Conservation (phyloP, 2,329 filamentous ascomycete species). For the Fusarium zealandicum region DNA sequence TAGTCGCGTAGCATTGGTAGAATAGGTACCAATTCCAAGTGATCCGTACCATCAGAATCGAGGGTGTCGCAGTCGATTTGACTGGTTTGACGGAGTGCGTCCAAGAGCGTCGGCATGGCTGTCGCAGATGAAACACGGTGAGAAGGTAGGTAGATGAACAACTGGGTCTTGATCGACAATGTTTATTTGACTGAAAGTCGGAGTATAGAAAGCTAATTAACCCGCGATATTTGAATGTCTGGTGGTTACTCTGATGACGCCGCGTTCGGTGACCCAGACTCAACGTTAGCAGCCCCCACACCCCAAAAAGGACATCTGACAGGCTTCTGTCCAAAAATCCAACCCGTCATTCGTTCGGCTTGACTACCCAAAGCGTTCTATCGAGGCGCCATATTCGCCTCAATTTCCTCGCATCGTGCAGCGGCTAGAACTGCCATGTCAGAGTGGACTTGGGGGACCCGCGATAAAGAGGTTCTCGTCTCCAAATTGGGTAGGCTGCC, state of each 20-base stretch:
- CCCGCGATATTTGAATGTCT: constrained; percentile 7
- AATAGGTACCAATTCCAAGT: background rate
- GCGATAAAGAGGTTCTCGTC: background rate
- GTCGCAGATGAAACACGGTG: background rate
- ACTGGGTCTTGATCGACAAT: background rate
- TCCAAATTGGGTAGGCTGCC: constrained; percentile 23
- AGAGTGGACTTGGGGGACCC: background rate
- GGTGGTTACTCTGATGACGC: background rate
- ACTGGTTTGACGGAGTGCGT: constrained; percentile 40
- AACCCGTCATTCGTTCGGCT: constrained; percentile 24
- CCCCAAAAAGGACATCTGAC: constrained; percentile 12
- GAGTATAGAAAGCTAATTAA: background rate
- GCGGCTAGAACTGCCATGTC: constrained; percentile 25
- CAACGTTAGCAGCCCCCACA: constrained; percentile 13
- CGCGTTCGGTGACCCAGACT: background rate
- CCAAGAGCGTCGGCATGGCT: constrained; percentile 40
- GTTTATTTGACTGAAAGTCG: constrained; percentile 8
- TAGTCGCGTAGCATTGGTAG: background rate
- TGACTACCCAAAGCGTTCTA: constrained; percentile 18
- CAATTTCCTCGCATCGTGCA: constrained; percentile 8
- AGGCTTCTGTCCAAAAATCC: background rate
- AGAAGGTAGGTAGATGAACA: too few species aligned
- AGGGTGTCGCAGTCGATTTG: constrained; percentile 49
- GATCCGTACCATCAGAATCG: constrained; percentile 41
- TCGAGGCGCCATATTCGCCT: constrained; percentile 19